Evolutionary conservation across 108 stramenopile genomes (phyloP).

Genomic region (Parietichytrium sp.): DNA sequence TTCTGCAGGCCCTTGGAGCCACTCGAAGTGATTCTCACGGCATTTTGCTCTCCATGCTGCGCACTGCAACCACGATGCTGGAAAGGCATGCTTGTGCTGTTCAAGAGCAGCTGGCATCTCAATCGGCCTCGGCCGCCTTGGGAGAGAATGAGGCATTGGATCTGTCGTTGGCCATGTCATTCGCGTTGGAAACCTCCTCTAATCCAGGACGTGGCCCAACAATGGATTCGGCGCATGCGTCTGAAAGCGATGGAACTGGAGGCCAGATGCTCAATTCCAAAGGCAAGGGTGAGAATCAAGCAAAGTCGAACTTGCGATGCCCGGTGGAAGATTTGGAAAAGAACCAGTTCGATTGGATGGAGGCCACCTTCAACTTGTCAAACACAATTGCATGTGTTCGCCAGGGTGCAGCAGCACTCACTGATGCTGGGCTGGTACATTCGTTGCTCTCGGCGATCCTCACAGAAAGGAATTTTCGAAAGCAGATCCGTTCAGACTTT

Average conservation of each 20-base stretch:
- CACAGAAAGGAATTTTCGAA: not conserved
- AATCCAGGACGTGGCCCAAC: not conserved
- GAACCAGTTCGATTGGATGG: not conserved
- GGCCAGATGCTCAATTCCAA: too few species aligned
- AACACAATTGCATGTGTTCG: not conserved
- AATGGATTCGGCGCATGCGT: not conserved
- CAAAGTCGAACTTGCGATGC: too few species aligned
- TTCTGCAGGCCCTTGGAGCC: not conserved
- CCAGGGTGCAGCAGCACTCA: not conserved
- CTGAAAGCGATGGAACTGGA: too few species aligned
- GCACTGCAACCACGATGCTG: not conserved
- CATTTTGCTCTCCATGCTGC: not conserved
- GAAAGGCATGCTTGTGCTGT: not conserved
- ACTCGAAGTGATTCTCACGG: not conserved
- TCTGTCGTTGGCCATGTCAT: not conserved
- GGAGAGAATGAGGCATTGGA: not conserved
- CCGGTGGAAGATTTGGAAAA: not conserved
- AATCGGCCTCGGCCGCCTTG: not conserved
- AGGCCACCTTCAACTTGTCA: not conserved
- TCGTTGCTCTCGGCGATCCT: not conserved
- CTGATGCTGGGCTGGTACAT: conserved; percentile 4
- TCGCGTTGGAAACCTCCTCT: not conserved
- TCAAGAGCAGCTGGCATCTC: too few species aligned
- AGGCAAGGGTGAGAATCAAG: too few species aligned
- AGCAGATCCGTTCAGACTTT: not conserved